Evolutionary conservation across 2,329 filamentous ascomycete species (phyloP), one percentile per base, ranked within the genome.

Genomic region (Penicillium digitatum): DNA sequence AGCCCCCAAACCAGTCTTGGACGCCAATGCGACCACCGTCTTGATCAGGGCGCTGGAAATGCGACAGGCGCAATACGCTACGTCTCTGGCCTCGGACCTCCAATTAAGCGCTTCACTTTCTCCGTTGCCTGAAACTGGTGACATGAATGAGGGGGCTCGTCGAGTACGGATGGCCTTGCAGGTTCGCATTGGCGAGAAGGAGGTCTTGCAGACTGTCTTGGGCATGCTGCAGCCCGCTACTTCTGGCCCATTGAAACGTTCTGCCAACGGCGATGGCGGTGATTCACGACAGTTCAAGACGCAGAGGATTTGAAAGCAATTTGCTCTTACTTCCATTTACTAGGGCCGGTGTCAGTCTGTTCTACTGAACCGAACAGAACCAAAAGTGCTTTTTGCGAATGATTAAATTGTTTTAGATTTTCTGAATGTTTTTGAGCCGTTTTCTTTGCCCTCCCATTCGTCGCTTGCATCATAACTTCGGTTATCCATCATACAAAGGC

Each of bases 161-260:
- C 73, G 75, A 31, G 64, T 70, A 14, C 76, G 73, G 40, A 88
- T 88, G 84, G 88, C 88, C 0, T 66, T 85, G 22, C 75, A 82
- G 48, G 87, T 91, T 34, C 81, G 89, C 56, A 72, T 86, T 3
- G 89, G 88, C 14, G 89, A 93, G 72, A 90, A 90, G 70, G 79
- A 80, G 62, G 76, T 92, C 6, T 67, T 91, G 24, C 72, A 78
- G 52, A 79, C 84, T 64, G 77, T 84, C 1, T 76, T 81, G 55
- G 62, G 57, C 45, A 72, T 69, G 60, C 68, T 78, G 32, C 62
- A 67, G 48, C 55, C 63, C 48, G 56, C 67, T 31, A 54, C 55
- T 16, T 54, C 52, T 7, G 60, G 56, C 16, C 64, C 66, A 12
- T 48, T 66, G 27, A 75, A 76, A 56, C 66, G 72, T 39, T 56